A percentile compares a stretch with the other conserved stretches of the same genome.
These are phyloP conservation scores for Mucor indicus DNA, from an alignment of 371 early-diverging fungal species.

Conservation along the genomic window DNA sequence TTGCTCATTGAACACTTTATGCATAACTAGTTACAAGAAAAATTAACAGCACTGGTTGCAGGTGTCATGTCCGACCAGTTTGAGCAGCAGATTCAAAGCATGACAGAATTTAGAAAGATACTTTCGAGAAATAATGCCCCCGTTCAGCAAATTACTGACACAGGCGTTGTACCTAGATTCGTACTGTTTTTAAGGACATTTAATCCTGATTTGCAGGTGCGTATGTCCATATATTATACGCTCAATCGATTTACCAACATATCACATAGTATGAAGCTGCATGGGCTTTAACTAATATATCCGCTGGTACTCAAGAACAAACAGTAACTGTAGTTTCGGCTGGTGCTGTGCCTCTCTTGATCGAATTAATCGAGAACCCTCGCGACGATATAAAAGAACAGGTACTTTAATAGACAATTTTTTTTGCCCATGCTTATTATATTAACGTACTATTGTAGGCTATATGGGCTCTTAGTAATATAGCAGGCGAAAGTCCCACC, in stretches of 20 bases:
- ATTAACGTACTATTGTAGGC: too few species aligned
- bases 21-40: conserved; percentile 10
- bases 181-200: conserved; percentile 87
- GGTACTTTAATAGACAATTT: too few species aligned
- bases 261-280: conserved; percentile 94
- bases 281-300: conserved; percentile 99
- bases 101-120: conserved; percentile 92
- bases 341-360: conserved; percentile 93
- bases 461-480: conserved; percentile 99
- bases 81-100: conserved; percentile 82
- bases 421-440: too few species aligned
- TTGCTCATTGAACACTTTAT: too few species aligned
- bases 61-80: conserved; percentile 72
- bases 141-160: conserved; percentile 94
- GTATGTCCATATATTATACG: too few species aligned
- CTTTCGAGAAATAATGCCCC: conserved; percentile 98
- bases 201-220: conserved; percentile 88
- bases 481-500: conserved; percentile 97
- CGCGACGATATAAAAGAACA: conserved; percentile 97
- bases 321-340: conserved; percentile 93
- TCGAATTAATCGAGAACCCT: conserved; percentile 83
- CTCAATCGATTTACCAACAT: too few species aligned
- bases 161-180: conserved; percentile 94
- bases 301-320: conserved; percentile 96
- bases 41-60: conserved; percentile 53